These are phyloP conservation scores for Punctularia strigosozonata DNA, from an alignment of 768 basidiomycete genomes.

Conservation along the genomic window DNA sequence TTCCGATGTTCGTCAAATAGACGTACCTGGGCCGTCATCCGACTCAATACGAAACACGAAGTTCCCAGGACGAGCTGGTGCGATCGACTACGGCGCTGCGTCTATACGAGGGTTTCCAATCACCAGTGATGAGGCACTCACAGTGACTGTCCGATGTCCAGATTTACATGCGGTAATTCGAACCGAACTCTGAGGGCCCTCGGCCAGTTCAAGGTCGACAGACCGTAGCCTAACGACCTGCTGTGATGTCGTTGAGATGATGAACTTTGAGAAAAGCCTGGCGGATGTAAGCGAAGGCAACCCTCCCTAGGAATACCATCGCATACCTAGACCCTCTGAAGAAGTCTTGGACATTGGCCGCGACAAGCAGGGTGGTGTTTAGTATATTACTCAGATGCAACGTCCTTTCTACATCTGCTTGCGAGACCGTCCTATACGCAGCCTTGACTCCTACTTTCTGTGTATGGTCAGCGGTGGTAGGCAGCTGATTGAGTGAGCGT, in stretches of 20 bases:
- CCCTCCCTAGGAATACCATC: constrained; percentile 5
- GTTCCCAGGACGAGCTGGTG: constrained; percentile 62
- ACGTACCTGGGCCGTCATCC: constrained; percentile 44
- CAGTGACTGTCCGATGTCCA: not conserved
- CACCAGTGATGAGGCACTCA: not conserved
- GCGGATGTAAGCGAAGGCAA: constrained; percentile 1
- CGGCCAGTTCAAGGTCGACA: constrained; percentile 38
- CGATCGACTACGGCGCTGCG: constrained; percentile 44
- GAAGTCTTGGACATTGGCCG: constrained; percentile 94
- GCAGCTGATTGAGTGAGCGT: not conserved
- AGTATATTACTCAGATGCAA: constrained; percentile 45
- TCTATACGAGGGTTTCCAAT: constrained; percentile 5
- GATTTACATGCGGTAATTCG: constrained; percentile 16
- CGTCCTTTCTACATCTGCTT: constrained; percentile 40
- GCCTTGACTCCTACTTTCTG: constrained; percentile 62
- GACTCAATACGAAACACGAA: constrained; percentile 77
- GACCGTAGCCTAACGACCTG: constrained; percentile 70
- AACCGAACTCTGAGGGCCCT: constrained; percentile 36
- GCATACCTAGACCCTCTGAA: constrained; percentile 79
- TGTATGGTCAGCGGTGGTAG: constrained; percentile 1
- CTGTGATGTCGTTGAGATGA: constrained; percentile 69
- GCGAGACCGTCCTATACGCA: constrained; percentile 50
- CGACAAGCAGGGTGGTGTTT: constrained; percentile 65
- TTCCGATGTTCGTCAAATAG: not conserved
- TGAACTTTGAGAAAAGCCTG: constrained; percentile 87